A percentile compares a stretch with the other conserved stretches of the same genome.
These are phyloP conservation scores for Colletotrichum sidae DNA, from an alignment of 2,329 filamentous ascomycete species.

Conservation along the genomic window DNA sequence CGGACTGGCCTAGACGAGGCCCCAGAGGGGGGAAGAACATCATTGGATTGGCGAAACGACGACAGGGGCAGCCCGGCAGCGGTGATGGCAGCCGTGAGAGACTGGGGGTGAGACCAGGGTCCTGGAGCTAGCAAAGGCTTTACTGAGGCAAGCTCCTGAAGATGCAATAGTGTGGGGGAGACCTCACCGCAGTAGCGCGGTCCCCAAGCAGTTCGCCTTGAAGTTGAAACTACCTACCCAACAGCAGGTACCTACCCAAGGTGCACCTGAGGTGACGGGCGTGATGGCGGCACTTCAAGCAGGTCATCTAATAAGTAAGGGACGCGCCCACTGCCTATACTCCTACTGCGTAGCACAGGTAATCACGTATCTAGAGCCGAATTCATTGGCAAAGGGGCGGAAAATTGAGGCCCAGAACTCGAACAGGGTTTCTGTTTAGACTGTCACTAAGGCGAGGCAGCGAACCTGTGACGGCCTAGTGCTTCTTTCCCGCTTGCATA, in stretches of 20 bases:
- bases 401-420: constrained; percentile 5
- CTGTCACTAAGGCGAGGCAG: background rate
- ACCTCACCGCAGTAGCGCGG: too few relatives aligned
- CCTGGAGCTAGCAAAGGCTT: background rate
- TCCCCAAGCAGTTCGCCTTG: too few relatives aligned
- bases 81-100: constrained; percentile 31
- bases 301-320: too few relatives aligned
- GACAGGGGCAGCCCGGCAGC: constrained; percentile 20
- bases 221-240: too few relatives aligned
- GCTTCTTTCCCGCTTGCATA: constrained; percentile 26
- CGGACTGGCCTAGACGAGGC: constrained; percentile 1
- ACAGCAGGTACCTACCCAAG: too few relatives aligned
- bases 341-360: too few relatives aligned
- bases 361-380: too few relatives aligned
- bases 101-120: constrained; percentile 3
- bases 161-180: too few relatives aligned
- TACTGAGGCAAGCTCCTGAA: constrained; percentile 5
- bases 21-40: background rate
- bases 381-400: background rate
- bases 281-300: too few relatives aligned
- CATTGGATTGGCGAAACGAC: constrained; percentile 31
- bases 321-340: too few relatives aligned
- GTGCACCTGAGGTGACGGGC: too few relatives aligned
- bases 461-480: constrained; percentile 8
- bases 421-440: too few relatives aligned